A percentile compares a stretch with the other conserved stretches of the same genome.
These are phyloP conservation scores for Neofusicoccum cordaticola DNA, from an alignment of 2,329 filamentous ascomycete species.

Conservation along the genomic window DNA sequence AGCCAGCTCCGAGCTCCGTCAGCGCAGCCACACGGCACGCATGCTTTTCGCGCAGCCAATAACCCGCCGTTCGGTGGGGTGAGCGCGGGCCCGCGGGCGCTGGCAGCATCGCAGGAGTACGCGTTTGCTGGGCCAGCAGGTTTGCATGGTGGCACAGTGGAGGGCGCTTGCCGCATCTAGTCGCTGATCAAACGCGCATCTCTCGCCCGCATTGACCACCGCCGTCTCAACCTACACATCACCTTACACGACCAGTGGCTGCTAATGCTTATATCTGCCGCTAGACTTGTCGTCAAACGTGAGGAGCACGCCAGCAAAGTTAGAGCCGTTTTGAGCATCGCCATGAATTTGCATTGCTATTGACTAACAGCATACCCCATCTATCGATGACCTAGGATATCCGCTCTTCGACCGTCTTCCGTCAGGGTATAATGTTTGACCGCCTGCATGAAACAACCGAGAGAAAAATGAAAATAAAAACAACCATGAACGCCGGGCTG, in stretches of 20 bases:
- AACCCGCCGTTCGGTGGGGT: neutral
- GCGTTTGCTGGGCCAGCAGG: neutral
- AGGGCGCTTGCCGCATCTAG: neutral
- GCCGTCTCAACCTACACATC: conserved; percentile 3
- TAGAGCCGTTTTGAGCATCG: neutral
- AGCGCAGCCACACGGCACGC: neutral
- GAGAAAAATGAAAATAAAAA: neutral
- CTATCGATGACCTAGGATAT: neutral
- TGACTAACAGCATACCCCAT: neutral
- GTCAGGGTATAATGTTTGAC: neutral
- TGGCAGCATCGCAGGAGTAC: neutral
- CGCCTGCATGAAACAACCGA: neutral
- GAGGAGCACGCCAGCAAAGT: neutral
- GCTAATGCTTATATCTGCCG: neutral
- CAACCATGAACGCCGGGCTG: neutral
- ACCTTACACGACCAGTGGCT: neutral
- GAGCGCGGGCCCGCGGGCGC: neutral
- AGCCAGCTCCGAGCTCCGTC: neutral
- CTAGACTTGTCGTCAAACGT: neutral
- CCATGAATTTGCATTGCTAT: neutral
- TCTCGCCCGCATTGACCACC: neutral
- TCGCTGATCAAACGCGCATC: conserved; percentile 10
- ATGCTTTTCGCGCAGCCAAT: neutral
- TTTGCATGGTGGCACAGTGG: neutral
- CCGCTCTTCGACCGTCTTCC: neutral